Evolutionary conservation across 2,329 filamentous ascomycete species (phyloP).

Genomic region (Aspergillus oerlinghausenensis): DNA sequence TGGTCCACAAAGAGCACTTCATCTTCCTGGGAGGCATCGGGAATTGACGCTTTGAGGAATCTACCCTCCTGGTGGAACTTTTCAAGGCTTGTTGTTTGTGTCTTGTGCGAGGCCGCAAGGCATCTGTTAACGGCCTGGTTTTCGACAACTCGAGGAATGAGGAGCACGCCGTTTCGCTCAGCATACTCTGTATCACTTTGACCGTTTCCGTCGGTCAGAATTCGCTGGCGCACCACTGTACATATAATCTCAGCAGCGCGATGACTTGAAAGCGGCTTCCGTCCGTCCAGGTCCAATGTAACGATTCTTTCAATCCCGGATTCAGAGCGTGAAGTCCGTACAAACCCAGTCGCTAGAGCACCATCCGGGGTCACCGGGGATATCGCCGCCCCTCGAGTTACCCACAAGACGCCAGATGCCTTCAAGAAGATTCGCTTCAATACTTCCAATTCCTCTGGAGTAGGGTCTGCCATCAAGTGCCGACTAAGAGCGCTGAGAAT

Average conservation of each 20-base stretch:
- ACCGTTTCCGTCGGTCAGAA: background rate
- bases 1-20: slow-evolving; percentile 11
- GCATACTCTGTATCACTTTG: slow-evolving; percentile 22
- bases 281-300: slow-evolving; percentile 19
- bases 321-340: slow-evolving; percentile 24
- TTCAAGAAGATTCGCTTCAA: slow-evolving; percentile 16
- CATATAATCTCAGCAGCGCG: slow-evolving; percentile 9
- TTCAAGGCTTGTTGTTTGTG: slow-evolving; percentile 1
- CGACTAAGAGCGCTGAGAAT: slow-evolving; percentile 12
- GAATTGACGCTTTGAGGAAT: slow-evolving; percentile 6
- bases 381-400: slow-evolving; percentile 16
- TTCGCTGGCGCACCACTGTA: slow-evolving; percentile 7
- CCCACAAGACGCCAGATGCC: slow-evolving; percentile 19
- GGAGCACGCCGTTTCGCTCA: slow-evolving; percentile 16
- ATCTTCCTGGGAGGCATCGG: background rate
- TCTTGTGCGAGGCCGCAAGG: slow-evolving; percentile 2
- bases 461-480: background rate
- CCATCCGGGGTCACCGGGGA: slow-evolving; percentile 10
- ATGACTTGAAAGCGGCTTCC: slow-evolving; percentile 1
- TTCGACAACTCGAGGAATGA: slow-evolving; percentile 22
- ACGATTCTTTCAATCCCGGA: slow-evolving; percentile 18
- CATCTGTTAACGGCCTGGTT: slow-evolving; percentile 2
- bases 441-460: slow-evolving; percentile 2
- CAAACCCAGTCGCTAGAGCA: slow-evolving; percentile 18
- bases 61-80: slow-evolving; percentile 10